Evolutionary conservation across 345 rosid species (phyloP).

Genomic region (Acer campestre): DNA sequence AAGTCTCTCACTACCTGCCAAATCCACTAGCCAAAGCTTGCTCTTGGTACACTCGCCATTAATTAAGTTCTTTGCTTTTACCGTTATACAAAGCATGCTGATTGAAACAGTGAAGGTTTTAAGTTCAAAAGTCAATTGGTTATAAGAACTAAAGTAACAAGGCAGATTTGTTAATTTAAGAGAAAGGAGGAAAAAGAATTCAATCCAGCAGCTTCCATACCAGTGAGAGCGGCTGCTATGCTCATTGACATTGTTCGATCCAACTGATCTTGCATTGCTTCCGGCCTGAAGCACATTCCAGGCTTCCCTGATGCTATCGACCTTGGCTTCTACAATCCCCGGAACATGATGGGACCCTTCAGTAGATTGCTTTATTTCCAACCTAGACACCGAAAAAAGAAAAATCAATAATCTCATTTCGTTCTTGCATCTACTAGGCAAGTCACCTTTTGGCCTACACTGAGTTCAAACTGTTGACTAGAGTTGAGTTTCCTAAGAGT

Average conservation of each 20-base stretch:
- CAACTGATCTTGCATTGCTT: conserved; percentile 94
- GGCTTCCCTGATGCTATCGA: conserved; percentile 67
- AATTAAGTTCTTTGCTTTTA: conserved; percentile 77
- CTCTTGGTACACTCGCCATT: conserved; percentile 89
- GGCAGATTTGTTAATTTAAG: not conserved
- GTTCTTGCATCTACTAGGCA: not conserved
- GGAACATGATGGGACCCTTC: conserved; percentile 89
- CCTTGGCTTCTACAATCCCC: conserved; percentile 84
- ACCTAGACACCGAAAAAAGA: conserved; percentile 40
- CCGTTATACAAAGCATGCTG: conserved; percentile 95
- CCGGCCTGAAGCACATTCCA: conserved; percentile 92
- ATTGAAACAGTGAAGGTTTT: conserved; percentile 21
- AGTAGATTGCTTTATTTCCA: conserved; percentile 89
- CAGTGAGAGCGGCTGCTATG: conserved; percentile 99
- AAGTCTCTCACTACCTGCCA: conserved; percentile 98
- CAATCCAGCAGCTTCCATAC: conserved; percentile 37
- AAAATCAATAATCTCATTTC: not conserved
- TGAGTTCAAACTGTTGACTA: not conserved
- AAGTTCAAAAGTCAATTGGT: not conserved
- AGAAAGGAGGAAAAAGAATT: conserved; percentile 1
- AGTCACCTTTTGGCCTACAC: conserved; percentile 1
- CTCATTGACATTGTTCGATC: conserved; percentile 95
- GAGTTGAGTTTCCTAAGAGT: not conserved
- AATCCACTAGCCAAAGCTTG: conserved; percentile 98
- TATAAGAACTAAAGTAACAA: not conserved